Base-by-base conservation (phyloP, 129 eudicot genomes). In the Artemisia tridentata region DNA sequence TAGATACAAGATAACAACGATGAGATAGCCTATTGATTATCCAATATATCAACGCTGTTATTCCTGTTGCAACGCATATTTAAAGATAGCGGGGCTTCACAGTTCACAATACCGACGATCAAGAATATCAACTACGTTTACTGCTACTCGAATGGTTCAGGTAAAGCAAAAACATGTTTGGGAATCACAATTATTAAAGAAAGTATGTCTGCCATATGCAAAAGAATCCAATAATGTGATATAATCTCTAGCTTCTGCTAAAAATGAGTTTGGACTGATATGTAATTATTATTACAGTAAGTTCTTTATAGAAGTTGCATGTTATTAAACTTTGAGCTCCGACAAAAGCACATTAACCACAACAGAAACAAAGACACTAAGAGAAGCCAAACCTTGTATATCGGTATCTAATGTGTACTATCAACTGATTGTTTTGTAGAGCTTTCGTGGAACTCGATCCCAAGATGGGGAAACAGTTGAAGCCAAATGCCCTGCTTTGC, bases 1-100 rank as follows among this genome's bases (percentile, higher is more conserved):
- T 79, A 89, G 96, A 88, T 85, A 62, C 97, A 90, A 76, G 96
- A 84, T 61, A 88, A 93, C 82, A 93, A 93, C 72, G 86, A 84
- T 62, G 75, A 72, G 67, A 74, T 93, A 65, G 97, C 92, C 4
- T 93, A 93, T 80, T 90, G 99, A 91, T 76, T 93, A 69, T 89
- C 97, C 71, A 93, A 90, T 74, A 87, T 88, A 48, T 93, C 99
- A 19, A 85, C 96, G 25, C 56, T 93, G 73, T 63, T 90, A 73
- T 55, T 90, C 81, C 73, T 93, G 67, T 75, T 85, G 77, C 97
- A 93, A 79, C 87, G 92, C 45, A 87, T 97, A 27, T 74, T 90
- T 58, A 93, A 93, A 82, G 97, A 90, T 58, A 79, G 86, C 41
- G 96, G 99, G 64, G 71, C 83, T 34, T 82, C 91, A 72, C 97